These are phyloP conservation scores for Phialophora verrucosa DNA, from an alignment of 2,329 filamentous ascomycete genomes.

Conservation along the genomic window DNA sequence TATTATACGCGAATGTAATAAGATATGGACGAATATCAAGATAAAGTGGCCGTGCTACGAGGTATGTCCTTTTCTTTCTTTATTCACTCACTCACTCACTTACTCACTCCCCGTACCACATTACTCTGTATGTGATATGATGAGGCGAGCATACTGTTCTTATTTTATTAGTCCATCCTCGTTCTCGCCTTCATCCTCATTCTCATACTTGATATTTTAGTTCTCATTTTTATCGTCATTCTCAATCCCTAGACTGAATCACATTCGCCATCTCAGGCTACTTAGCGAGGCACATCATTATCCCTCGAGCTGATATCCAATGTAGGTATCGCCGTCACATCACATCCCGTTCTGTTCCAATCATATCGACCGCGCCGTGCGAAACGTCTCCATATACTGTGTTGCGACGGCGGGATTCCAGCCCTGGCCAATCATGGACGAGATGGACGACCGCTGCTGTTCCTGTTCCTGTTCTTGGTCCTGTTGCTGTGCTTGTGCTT, in stretches of 20 bases:
- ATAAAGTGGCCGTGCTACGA: too few relatives aligned
- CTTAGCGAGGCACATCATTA: too few relatives aligned
- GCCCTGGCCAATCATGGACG: not conserved
- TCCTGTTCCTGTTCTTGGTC: not conserved
- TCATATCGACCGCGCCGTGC: conserved; percentile 5
- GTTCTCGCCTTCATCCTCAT: not conserved
- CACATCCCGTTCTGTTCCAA: too few relatives aligned
- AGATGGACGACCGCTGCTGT: not conserved
- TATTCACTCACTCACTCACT: not conserved
- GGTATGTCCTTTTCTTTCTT: not conserved
- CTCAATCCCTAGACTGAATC: not conserved
- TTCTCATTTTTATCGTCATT: not conserved
- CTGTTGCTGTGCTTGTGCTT: not conserved
- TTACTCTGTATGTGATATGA: not conserved
- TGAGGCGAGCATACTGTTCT: not conserved
- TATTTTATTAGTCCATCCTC: not conserved
- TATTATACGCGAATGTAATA: too few relatives aligned
- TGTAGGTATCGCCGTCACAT: too few relatives aligned
- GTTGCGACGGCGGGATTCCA: conserved; percentile 10
- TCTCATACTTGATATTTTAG: too few relatives aligned
- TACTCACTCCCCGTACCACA: not conserved
- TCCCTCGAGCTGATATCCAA: too few relatives aligned
- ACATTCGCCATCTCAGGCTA: not conserved
- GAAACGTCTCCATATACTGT: conserved; percentile 11
- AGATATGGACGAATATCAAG: too few relatives aligned